phyloP scores from a whole-genome alignment of 1,284 basidiomycete genomes.

The Omphalotus olearius region DNA sequence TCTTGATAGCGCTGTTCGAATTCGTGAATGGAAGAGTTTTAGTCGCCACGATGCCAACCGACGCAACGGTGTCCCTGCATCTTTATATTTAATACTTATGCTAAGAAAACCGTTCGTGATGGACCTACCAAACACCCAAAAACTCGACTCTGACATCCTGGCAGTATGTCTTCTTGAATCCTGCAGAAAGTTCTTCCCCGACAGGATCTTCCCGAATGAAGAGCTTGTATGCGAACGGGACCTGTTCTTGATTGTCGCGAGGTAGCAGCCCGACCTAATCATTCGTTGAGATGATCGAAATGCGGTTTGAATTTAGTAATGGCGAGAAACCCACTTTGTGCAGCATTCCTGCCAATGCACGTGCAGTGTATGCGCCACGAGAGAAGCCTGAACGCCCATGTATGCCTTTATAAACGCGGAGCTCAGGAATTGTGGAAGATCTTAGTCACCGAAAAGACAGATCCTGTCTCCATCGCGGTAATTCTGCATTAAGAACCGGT shows the following conservation, averaged over 20 bases:
- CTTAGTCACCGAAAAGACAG: not conserved
- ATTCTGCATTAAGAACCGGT: constrained; percentile 63
- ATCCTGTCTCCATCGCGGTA: constrained; percentile 49
- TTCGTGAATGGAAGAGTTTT: constrained; percentile 49
- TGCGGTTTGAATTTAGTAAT: too few species aligned
- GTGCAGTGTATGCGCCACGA: constrained; percentile 61
- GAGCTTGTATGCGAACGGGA: constrained; percentile 71
- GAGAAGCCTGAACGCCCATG: constrained; percentile 57
- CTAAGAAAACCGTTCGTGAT: not conserved
- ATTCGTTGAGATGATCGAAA: too few species aligned
- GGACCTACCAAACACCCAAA: constrained; percentile 55
- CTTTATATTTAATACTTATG: not conserved
- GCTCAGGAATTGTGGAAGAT: not conserved
- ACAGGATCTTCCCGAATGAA: constrained; percentile 43
- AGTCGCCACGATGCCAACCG: constrained; percentile 43
- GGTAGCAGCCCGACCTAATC: constrained; percentile 36
- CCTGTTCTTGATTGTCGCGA: constrained; percentile 51
- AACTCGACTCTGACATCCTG: constrained; percentile 57
- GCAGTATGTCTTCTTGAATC: constrained; percentile 64
- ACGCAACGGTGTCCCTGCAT: constrained; percentile 45
- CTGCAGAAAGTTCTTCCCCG: constrained; percentile 51
- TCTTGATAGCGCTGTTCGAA: constrained; percentile 38
- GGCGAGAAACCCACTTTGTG: constrained; percentile 33
- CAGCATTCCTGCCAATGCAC: constrained; percentile 49
- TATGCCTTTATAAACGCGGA: not conserved